Evolutionary conservation across 2,329 filamentous ascomycete genomes (phyloP).

Genomic region (Curvularia spicifera): DNA sequence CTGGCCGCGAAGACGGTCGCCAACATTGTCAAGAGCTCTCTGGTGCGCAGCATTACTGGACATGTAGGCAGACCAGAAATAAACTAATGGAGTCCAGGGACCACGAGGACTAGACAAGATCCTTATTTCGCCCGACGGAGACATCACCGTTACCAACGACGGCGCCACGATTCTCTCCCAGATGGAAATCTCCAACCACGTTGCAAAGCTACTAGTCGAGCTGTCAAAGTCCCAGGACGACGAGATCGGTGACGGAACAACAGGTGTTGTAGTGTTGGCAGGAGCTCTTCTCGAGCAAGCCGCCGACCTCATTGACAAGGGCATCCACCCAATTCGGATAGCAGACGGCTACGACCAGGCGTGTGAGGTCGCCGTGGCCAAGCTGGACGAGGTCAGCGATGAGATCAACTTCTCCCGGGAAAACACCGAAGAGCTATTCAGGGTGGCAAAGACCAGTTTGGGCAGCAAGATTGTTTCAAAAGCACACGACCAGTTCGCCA

Average conservation of each 20-base stretch:
- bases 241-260: conserved; percentile 98
- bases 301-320: conserved; percentile 98
- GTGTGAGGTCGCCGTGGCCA: conserved; percentile 92
- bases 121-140: conserved; percentile 95
- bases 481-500: conserved; percentile 95
- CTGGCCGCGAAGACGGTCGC: conserved; percentile 94
- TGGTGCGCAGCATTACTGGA: conserved; percentile 57
- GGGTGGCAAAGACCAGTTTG: conserved; percentile 93
- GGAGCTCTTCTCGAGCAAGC: conserved; percentile 95
- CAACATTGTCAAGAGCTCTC: conserved; percentile 95
- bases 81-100: conserved; percentile 58
- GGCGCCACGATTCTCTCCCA: conserved; percentile 94
- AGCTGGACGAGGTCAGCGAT: conserved; percentile 93
- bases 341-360: conserved; percentile 98
- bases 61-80: neutral
- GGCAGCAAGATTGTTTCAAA: conserved; percentile 99
- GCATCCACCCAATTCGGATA: conserved; percentile 98
- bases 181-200: conserved; percentile 99
- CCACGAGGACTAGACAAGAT: conserved; percentile 98
- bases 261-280: conserved; percentile 93
- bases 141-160: conserved; percentile 99
- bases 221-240: conserved; percentile 98
- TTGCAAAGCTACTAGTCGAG: conserved; percentile 94
- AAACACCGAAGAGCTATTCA: conserved; percentile 83
- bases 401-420: conserved; percentile 82